Base-by-base conservation (phyloP, 768 basidiomycete genomes). In the Lactarius evosmus region DNA sequence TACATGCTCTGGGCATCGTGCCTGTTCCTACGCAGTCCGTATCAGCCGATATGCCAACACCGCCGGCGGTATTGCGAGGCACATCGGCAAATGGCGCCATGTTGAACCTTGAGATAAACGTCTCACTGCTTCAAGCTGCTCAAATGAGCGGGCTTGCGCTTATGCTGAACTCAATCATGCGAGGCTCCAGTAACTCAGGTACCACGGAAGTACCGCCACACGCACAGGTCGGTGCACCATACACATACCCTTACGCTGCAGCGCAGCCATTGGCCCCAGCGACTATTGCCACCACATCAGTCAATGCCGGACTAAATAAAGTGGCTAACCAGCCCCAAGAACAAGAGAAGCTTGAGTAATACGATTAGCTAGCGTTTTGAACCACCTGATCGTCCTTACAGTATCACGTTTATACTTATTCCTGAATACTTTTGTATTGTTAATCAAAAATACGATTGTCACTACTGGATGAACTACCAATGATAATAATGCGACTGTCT, bases 71-170 rank as follows among this genome's bases (percentile, higher is more conserved):
- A 17, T 77, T 92, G 56, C 82, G 86, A 41, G 86, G 88, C 32
- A 86, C 87, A 1, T 84, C 85, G 3, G 82, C 84, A 7, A 85
- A 89, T 69, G 89, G 89, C 14, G 81, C 83, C 22, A 85, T 87
- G 79, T 74, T 91, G 62, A 88, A 81, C 71, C 75, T 93, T 59
- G 91, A 93, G 66, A 88, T 93, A 71, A 91, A 92, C 65, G 84
- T 91, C 32, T 85, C 85, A 17, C 74, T 86, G 22, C 77, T 93
- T 60, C 87, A 90, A 72, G 79, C 84, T 19, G 77, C 83, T n/a
- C 91, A 93, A 70, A 87, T 89, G 85, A 88, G 81, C 70, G 88
- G 89, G 16, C 69, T 91, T 67, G 88, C 88, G 22, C 76, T 86
- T 66, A 77, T 92, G 12, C 73, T 92, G 65, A 91, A 89, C 73